Base-by-base conservation (phyloP, 139 green algal genomes). In the Protoeuglena noctilucae region DNA sequence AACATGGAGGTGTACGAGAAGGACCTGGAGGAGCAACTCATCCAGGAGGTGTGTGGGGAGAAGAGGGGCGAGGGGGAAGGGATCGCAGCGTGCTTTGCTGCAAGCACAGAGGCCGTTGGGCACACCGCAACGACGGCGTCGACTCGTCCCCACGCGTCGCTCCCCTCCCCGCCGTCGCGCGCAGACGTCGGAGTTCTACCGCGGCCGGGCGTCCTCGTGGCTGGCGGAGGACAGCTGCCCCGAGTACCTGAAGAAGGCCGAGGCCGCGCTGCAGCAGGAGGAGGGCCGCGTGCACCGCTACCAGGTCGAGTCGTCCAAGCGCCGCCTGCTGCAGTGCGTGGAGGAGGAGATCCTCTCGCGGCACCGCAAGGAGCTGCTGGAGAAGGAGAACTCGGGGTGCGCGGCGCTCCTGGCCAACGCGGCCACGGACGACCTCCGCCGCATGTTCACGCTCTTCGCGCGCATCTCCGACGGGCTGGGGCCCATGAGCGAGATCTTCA, bases 391-490 rank as follows among this genome's bases (percentile, higher is more conserved):
- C 55, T 86, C 70, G 27, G 92, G 92, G 27, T 86, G 70, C 34
- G 63, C 74, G 23, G 84, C 79, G 26, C 73, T 99, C 51, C 71
- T 99, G 17, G 57, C 72, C n/a, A 87, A 97, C 63, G 89, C 95
- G 71, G 75, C 86, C 77, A 85, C 77, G 39, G 73, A 88, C 19
- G 91, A 99, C 73, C 70, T 99, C 45, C 69, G 70, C 3, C 76
- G 92, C 47, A 94, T 99, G 92, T 98, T 87, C 80, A 76, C 85
- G n/a, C 77, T 99, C 19, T 99, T 97, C 70, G 69, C 69, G 16
- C 78, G 87, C 31, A 82, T 97, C 39, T 77, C 80, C 41, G 34
- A 43, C 34, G 91, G 91, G 25, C 71, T 98, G 58, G 77, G 93
- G 27, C 90, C 91, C 14, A 78, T 99, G 28, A 81, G 86, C 4